Evolutionary conservation across 768 basidiomycete genomes (phyloP).

Genomic region (Holtermanniella nyarrowii): DNA sequence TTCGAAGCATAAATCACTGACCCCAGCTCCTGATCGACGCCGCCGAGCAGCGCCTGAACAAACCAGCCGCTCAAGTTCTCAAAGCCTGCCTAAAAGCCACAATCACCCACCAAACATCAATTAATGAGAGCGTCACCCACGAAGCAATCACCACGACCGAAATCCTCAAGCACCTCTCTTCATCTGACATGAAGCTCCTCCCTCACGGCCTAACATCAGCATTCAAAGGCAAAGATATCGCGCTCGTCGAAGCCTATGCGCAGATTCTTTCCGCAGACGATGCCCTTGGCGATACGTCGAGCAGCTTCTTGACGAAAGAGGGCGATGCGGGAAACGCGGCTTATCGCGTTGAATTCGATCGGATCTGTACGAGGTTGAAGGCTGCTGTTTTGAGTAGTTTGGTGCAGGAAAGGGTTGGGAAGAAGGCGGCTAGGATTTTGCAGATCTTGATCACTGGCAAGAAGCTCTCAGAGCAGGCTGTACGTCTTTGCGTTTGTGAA

Average conservation of each 20-base stretch:
- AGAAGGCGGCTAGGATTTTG: constrained; percentile 70
- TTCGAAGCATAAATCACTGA: neutral
- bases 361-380: constrained; percentile 41
- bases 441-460: constrained; percentile 67
- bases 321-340: constrained; percentile 13
- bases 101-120: constrained; percentile 10
- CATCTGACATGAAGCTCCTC: neutral
- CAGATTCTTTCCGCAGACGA: neutral
- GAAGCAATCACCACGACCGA: neutral
- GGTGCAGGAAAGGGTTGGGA: constrained; percentile 65
- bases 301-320: constrained; percentile 14
- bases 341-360: constrained; percentile 25
- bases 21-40: constrained; percentile 65
- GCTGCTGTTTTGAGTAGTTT: constrained; percentile 58
- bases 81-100: constrained; percentile 61
- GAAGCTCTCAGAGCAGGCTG: constrained; percentile 92
- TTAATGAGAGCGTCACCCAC: constrained; percentile 10
- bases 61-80: constrained; percentile 59
- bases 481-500: constrained; percentile 38
- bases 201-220: neutral
- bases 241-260: neutral
- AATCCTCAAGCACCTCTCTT: neutral
- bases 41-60: constrained; percentile 69
- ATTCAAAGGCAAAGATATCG: neutral
- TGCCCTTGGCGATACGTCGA: neutral